Percentiles rank a stretch among this genome's conserved stretches.
Conservation (phyloP, 108 stramenopile genomes). For the Hondaea fermentalgiana region DNA sequence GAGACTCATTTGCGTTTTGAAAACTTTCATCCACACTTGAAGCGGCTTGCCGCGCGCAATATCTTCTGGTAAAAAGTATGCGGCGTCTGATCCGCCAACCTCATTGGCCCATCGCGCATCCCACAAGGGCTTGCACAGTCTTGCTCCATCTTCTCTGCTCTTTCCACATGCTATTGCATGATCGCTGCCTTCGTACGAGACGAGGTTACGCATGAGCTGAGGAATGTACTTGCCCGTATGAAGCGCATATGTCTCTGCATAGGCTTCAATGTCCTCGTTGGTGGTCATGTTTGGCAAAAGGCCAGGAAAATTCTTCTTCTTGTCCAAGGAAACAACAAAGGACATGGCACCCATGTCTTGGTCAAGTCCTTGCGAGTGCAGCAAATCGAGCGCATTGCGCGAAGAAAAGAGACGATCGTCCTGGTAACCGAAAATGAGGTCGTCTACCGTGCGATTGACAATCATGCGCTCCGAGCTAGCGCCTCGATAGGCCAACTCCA, state of each 20-base stretch:
- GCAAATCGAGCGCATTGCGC: too few relatives aligned
- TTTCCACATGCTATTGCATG: background rate
- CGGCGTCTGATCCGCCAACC: background rate
- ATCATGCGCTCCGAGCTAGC: too few relatives aligned
- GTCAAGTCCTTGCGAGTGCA: background rate
- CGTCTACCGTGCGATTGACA: background rate
- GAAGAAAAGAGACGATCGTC: background rate
- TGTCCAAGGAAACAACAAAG: background rate
- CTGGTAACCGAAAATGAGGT: background rate
- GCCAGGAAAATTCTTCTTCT: background rate
- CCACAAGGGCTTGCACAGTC: background rate
- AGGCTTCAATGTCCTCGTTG: background rate
- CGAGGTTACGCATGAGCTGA: background rate
- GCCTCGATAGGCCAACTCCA: background rate
- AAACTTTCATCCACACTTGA: background rate
- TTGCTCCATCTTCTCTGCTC: background rate
- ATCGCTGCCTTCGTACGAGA: background rate
- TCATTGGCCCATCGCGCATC: background rate
- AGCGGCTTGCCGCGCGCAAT: background rate
- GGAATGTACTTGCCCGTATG: conserved; percentile 9
- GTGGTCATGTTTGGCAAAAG: background rate
- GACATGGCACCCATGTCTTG: background rate
- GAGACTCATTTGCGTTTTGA: background rate
- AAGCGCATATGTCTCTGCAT: background rate
- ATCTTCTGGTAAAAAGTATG: background rate